These are phyloP conservation scores for Brassica incana DNA, from an alignment of 345 rosid species.

Conservation along the genomic window DNA sequence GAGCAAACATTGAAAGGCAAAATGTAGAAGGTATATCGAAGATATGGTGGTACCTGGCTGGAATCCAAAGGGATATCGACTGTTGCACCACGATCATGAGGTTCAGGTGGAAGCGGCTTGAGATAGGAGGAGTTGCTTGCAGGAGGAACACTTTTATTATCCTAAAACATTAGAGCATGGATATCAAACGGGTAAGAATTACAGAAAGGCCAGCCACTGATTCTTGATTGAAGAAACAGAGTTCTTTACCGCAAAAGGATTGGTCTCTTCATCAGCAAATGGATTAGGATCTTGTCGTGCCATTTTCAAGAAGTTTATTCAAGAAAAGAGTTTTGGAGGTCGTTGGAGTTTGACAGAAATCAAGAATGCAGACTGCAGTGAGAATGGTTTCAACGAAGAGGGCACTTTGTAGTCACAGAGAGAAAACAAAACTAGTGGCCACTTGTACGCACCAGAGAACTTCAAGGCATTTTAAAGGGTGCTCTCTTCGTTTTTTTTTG, in stretches of 20 bases:
- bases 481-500: constrained; percentile 28
- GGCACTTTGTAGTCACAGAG: constrained; percentile 37
- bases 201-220: neutral
- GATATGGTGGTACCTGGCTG: constrained; percentile 50
- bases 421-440: constrained; percentile 20
- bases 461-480: constrained; percentile 36
- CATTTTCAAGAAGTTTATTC: constrained; percentile 44
- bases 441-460: constrained; percentile 34
- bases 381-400: constrained; percentile 34
- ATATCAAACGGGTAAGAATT: constrained; percentile 16
- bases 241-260: constrained; percentile 78
- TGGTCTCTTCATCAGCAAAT: constrained; percentile 82
- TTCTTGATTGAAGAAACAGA: neutral
- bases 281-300: constrained; percentile 72
- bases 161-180: constrained; percentile 45
- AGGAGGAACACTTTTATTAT: constrained; percentile 69
- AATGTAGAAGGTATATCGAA: neutral
- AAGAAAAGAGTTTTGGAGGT: neutral
- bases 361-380: constrained; percentile 17
- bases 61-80: constrained; percentile 84
- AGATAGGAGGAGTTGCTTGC: constrained; percentile 78
- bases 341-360: constrained; percentile 12
- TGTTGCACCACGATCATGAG: constrained; percentile 91
- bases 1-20: constrained; percentile 4
- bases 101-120: constrained; percentile 94